phyloP scores from a whole-genome alignment of 495 filamentous ascomycete genomes.

The Acidiella bohemica region DNA sequence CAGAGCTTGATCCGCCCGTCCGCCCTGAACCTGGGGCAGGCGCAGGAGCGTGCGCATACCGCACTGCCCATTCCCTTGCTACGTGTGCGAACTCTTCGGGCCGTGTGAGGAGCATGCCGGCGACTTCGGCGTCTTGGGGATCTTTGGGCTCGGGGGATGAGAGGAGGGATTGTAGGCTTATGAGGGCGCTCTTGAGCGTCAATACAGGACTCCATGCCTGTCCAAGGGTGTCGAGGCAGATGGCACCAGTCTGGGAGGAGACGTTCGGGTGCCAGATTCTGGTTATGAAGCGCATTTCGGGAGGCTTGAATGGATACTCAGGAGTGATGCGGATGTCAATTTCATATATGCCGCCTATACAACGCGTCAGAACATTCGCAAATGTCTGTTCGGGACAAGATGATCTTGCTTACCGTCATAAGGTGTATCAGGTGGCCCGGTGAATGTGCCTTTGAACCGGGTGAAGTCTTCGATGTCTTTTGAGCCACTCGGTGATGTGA shows the following conservation, averaged over 20 bases:
- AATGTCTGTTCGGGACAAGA: no score
- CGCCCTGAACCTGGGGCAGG: conserved; percentile 9
- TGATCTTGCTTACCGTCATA: no score
- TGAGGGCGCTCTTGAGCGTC: conserved; percentile 86
- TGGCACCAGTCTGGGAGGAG: conserved; percentile 89
- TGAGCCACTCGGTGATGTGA: conserved; percentile 39
- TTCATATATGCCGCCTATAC: conserved; percentile 63
- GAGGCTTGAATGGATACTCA: conserved; percentile 89
- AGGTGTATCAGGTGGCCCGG: conserved; percentile 80
- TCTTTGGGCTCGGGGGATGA: conserved; percentile 91
- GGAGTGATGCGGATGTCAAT: conserved; percentile 78
- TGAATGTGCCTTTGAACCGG: conserved; percentile 71
- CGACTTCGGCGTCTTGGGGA: conserved; percentile 93
- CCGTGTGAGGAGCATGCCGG: conserved; percentile 70
- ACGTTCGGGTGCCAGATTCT: conserved; percentile 98
- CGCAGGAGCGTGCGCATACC: conserved; percentile 64
- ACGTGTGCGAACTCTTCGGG: conserved; percentile 68
- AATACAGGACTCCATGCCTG: conserved; percentile 86
- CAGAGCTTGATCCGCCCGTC: conserved; percentile 8
- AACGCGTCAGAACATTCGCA: no score
- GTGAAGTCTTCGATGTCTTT: conserved; percentile 53
- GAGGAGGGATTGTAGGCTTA: conserved; percentile 86
- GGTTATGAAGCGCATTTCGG: conserved; percentile 84
- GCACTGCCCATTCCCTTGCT: conserved; percentile 80
- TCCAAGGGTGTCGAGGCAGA: conserved; percentile 89